Percentiles rank a stretch among this genome's conserved stretches.
Conservation (phyloP, 2,329 filamentous ascomycete genomes). For the Colletotrichum caudatum region DNA sequence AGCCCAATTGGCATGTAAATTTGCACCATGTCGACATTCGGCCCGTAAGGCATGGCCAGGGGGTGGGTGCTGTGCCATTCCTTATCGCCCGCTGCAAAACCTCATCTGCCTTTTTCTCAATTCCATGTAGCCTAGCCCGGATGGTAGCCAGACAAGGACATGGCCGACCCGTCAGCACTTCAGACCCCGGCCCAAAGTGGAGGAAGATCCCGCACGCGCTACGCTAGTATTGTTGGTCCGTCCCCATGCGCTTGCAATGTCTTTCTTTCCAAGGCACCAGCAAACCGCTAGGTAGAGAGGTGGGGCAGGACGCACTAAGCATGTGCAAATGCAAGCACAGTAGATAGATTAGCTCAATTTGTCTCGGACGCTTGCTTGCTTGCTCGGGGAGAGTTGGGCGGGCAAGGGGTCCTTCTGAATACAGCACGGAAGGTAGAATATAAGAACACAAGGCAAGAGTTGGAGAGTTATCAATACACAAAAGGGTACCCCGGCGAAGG, state of each 20-base stretch:
- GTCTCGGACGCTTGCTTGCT: background rate
- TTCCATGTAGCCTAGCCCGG: conserved; percentile 26
- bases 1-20: background rate
- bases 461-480: background rate
- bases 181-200: conserved; percentile 17
- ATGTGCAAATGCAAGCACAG: background rate
- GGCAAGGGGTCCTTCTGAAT: background rate
- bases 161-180: conserved; percentile 19
- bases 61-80: conserved; percentile 1
- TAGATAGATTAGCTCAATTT: background rate
- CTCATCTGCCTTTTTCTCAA: conserved; percentile 13
- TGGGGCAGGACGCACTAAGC: conserved; percentile 13
- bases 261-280: conserved; percentile 31
- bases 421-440: background rate
- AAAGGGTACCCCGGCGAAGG: background rate
- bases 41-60: conserved; percentile 8
- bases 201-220: conserved; percentile 32
- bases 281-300: conserved; percentile 13
- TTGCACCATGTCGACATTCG: conserved; percentile 14
- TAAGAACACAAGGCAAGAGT: background rate
- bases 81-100: conserved; percentile 31
- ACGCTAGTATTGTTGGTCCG: conserved; percentile 20
- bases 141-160: conserved; percentile 14
- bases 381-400: background rate
- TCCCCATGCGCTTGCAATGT: conserved; percentile 12